Base-by-base conservation (phyloP, 441 rosid genomes). In the Erodium moschatum region DNA sequence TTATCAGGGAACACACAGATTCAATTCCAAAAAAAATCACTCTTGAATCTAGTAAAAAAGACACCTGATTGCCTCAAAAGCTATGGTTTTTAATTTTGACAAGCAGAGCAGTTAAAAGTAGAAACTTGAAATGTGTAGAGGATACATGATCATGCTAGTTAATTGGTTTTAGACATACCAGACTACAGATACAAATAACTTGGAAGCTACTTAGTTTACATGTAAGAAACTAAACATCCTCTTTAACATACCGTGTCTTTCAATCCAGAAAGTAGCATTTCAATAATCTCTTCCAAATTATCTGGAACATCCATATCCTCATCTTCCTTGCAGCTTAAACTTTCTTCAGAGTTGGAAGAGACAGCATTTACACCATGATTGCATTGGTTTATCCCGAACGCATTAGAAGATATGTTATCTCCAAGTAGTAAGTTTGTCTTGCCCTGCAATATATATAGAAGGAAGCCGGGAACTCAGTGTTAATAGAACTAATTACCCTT, bases 231-330 rank as follows among this genome's bases (percentile, higher is more conserved):
- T 33, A 68, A 68, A 63, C 70, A 44, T 77, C 72, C 79, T 73
- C 38, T 68, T 46, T 68, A 64, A 81, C 92, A 73, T 87, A 94
- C 98, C 87, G 87, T 86, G 77, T 94, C 97, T 75, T 82, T 85
- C 80, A 94, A 77, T 72, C 96, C 96, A 78, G 88, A 77, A 68
- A 94, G 96, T 73, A 91, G 75, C 85, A 88, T 85, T 76, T 88
- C 98, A 71, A 94, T 86, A 52, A 88, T 89, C 76, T 93, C 96
- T 83, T 93, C 98, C 66, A 93, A 31, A 70, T 84, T 81, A 44
- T 91, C 96, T 62, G 97, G 98, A 76, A 94, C 84, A 54, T 94
- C 94, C 86, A 88, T 87, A 72, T 82, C 95, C 74, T 88, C 95
- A 73, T 87, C 96, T 74, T 83, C 79, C 15, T 75, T 50, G 72